A percentile compares a stretch with the other conserved stretches of the same genome.
These are phyloP conservation scores for Sphagnurus paluster DNA, from an alignment of 1,284 basidiomycete genomes.

Conservation along the genomic window DNA sequence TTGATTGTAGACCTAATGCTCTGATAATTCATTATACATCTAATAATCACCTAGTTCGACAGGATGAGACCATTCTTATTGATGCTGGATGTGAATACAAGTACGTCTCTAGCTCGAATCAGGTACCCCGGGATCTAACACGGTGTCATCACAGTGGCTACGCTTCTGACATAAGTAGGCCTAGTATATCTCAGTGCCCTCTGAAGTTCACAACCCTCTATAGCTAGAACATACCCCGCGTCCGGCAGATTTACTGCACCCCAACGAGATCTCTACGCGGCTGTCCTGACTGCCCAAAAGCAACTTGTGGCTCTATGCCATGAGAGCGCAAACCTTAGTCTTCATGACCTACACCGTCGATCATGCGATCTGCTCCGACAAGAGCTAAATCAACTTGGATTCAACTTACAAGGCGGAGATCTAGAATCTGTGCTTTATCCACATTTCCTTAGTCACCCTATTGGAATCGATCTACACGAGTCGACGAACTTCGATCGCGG, in stretches of 20 bases:
- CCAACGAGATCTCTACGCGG: constrained; percentile 88
- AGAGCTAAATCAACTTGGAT: constrained; percentile 85
- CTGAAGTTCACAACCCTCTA: constrained; percentile 13
- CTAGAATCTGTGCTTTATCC: constrained; percentile 82
- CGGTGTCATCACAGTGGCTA: neutral
- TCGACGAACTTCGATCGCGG: constrained; percentile 52
- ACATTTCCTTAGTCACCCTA: constrained; percentile 84
- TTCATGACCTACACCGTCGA: constrained; percentile 80
- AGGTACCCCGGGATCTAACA: neutral
- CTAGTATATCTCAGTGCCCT: neutral
- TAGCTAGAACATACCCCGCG: constrained; percentile 86
- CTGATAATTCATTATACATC: constrained; percentile 91
- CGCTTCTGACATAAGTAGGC: constrained; percentile 70
- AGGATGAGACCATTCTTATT: constrained; percentile 81
- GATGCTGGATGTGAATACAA: constrained; percentile 92
- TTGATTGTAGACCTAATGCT: constrained; percentile 65
- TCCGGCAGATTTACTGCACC: constrained; percentile 78
- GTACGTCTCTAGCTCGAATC: too few relatives aligned
- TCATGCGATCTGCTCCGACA: constrained; percentile 70
- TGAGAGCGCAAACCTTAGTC: constrained; percentile 40
- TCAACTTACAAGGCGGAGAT: constrained; percentile 64
- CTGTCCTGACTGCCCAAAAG: constrained; percentile 79
- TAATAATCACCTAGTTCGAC: constrained; percentile 76
- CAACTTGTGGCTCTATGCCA: constrained; percentile 63
- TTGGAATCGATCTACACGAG: constrained; percentile 87